Base-by-base conservation (phyloP, 108 stramenopile genomes). In the Conticribra guillardii region DNA sequence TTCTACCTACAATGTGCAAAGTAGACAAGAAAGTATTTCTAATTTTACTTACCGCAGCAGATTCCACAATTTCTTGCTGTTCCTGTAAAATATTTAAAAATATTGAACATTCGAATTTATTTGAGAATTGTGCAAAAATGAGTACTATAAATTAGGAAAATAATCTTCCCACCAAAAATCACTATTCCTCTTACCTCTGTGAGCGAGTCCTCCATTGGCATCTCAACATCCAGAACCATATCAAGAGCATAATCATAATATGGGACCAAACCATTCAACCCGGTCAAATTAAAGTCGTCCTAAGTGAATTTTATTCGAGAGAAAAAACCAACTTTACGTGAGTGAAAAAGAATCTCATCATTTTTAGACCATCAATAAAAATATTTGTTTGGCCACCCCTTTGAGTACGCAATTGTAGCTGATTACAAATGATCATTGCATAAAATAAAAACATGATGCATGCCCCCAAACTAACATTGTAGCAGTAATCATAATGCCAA, bases 241-340 rank as follows among this genome's bases (percentile, higher is more conserved):
- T 99, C 99, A 27, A 99, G 84, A 11, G 98, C 98, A 78, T 98
- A 98, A 23, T 99, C 98, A 64, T 98, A 99, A 68, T 99, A 99
- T 0, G 98, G 99, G 11, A 99, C 99, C 16, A 96, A 74, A 19
- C 61, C 73, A 67, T 86, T 73, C 53, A 99, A 84, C 8, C 99
- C 99, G 5, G 98, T 99, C 30, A 99, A 68, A 68, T 99, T 99
- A 83, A 99, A 99, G 64, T 97, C 98, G 79, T 99, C 99, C 91
- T 99, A 91, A 48, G 64, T 27, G 22, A 37, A 45, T 14, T 4
- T 45, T 0, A 75, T 21, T 3, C 18, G 2, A 31, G 47, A 41
- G 21, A 22, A 19, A 14, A 73, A 41, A 11, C 8, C 37, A 41
- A 41, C 11, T 9, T 5, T 9, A 9, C 11, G 37, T 5, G 37